Base-by-base conservation (phyloP, 2,329 filamentous ascomycete species). In the Alternaria triticimaculans region DNA sequence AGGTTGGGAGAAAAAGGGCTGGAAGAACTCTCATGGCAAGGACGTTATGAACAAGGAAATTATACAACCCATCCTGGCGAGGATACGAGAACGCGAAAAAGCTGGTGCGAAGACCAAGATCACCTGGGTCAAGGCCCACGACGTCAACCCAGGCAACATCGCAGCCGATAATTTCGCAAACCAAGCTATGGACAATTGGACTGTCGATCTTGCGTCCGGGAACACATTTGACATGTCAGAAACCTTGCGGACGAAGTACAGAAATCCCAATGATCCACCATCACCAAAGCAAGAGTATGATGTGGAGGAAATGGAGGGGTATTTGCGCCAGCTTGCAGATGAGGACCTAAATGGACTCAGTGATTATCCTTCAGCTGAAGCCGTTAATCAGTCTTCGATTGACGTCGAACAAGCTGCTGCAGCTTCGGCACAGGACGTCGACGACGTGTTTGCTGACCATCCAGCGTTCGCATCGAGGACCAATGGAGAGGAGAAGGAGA, bases 111-210 rank as follows among this genome's bases (percentile, higher is more conserved):
- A 84, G 68, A 96, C 92, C 0, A 82, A 87, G 58, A 96, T 97
- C 74, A 86, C 89, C 66, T 98, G 94, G 94, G 89, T 97, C 50
- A 97, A 97, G 81, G 96, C 94, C 0, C 96, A 99, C 77, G 86
- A 86, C 25, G 84, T 85, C 48, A 85, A 93, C 69, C 79, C 82
- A 4, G 94, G 95, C 2, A 98, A 98, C 74, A 84, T 88, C 48
- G 91, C 89, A 12, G 96, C 96, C 1, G 95, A 98, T 83, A 49
- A 59, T 5, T 33, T 73, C n/a, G 72, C 72, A 9, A 62, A 62
- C 15, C 28, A 53, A 15, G 60, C 48, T 3, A 58, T 58, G 48
- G 60, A 58, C 23, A 62, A 30, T 12, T 62, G 60, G 60, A 59
- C 55, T 15, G 21, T 25, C 6, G 45, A 58, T 8, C 49, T 62